phyloP scores from a whole-genome alignment of 1,284 basidiomycete genomes.

The Ustanciosporium gigantosporum region DNA sequence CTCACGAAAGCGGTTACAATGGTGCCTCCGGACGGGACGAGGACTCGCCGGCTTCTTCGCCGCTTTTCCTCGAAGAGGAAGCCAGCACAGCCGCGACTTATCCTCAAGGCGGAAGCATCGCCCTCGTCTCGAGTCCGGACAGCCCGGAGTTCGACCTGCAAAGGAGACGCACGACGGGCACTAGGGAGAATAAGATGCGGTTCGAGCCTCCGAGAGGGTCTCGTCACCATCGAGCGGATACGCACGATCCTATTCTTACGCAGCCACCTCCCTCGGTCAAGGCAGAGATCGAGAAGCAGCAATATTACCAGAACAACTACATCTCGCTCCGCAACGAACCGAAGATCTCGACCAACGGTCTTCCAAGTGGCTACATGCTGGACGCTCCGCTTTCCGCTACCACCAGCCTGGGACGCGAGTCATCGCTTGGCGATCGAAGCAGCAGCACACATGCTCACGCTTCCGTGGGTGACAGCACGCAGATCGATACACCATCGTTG shows the following conservation, averaged over 20 bases:
- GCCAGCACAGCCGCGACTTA: conserved; percentile 12
- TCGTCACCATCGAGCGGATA: conserved; percentile 39
- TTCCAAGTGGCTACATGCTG: conserved; percentile 12
- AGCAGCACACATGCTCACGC: conserved; percentile 23
- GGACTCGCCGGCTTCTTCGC: conserved; percentile 1
- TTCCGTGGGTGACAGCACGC: conserved; percentile 36
- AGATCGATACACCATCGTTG: conserved; percentile 39
- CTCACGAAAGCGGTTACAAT: conserved; percentile 8
- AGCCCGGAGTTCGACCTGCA: conserved; percentile 22
- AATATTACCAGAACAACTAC: conserved; percentile 42
- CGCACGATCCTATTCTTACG: conserved; percentile 31
- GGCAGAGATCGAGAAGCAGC: conserved; percentile 35
- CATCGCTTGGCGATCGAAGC: conserved; percentile 27
- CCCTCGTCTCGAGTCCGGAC: conserved; percentile 10
- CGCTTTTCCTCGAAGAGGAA: conserved; percentile 7
- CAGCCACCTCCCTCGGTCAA: conserved; percentile 6
- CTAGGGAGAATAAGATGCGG: conserved; percentile 13
- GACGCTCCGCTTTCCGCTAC: conserved; percentile 27
- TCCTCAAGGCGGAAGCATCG: conserved; percentile 6
- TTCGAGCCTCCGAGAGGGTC: conserved; percentile 18
- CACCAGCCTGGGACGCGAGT: conserved; percentile 18
- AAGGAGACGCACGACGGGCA: conserved; percentile 27
- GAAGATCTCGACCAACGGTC: conserved; percentile 23
- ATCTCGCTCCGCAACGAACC: conserved; percentile 31
- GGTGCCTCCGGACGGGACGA: not conserved